Evolutionary conservation across 2,329 filamentous ascomycete species (phyloP), one percentile per base, ranked within the genome.

Genomic region (Penicillium decumbens): DNA sequence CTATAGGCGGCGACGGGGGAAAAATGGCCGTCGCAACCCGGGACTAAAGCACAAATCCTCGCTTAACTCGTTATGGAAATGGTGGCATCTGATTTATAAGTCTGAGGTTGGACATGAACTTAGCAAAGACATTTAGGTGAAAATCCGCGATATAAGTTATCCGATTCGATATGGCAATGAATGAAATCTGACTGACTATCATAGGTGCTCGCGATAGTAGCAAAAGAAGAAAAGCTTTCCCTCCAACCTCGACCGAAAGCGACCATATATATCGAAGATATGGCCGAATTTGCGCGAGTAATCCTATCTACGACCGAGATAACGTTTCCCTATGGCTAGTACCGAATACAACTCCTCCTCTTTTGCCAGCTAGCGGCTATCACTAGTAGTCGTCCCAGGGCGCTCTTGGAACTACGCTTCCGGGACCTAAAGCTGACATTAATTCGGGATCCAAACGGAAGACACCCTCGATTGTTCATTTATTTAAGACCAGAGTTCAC

Each of bases 261-360:
- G 38, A 65, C 53, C 10, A 69, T 69, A 45, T 68, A 63, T 51
- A 53, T 67, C 39, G 51, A 68, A 50, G 63, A 69, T 57, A 48
- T 69, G 13, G 57, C 57, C n/a, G 57, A 68, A n/a, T n/a, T n/a
- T n/a, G n/a, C n/a, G n/a, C n/a, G n/a, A n/a, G n/a, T n/a, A n/a
- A n/a, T n/a, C n/a, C n/a, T n/a, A n/a, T n/a, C 53, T 7, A 69
- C 55, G 10, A 65, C 48, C 12, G 56, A 69, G 53, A 67, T 64
- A 52, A 65, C 54, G 4, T 69, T 66, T 52, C 23, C 45, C 35
- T 62, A 44, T 58, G 58, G 60, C 25, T 69, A 50, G 61, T 51
- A 59, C 39, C 47, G 54, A 18, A 63, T 68, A 30, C 29, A 61
- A 35, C 32, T 62, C 6, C 54, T 61, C 15, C 41, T 62, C 33